These are phyloP conservation scores for Skeletonema grethae DNA, from an alignment of 108 stramenopile species.

Conservation along the genomic window DNA sequence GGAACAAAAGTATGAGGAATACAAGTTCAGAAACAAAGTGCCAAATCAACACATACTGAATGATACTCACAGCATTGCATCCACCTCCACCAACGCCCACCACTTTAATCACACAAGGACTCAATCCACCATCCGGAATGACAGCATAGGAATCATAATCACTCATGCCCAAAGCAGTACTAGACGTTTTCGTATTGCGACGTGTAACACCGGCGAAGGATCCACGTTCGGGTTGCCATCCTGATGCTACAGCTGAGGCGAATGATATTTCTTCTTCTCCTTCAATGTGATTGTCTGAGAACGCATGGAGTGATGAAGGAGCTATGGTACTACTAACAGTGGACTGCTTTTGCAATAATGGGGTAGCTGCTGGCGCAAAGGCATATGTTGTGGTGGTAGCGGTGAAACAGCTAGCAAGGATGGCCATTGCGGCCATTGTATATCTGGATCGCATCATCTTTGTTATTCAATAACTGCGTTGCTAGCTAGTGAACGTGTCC, in stretches of 20 bases:
- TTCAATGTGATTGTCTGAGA: background rate
- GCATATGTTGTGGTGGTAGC: background rate
- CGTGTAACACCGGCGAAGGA: constrained; percentile 23
- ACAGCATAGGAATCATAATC: constrained; percentile 27
- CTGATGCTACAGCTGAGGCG: constrained; percentile 21
- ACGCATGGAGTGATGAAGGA: background rate
- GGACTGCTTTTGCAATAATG: background rate
- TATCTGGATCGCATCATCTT: constrained; percentile 36
- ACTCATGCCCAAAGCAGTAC: background rate
- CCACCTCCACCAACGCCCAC: constrained; percentile 80
- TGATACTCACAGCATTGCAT: constrained; percentile 53
- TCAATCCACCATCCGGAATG: constrained; percentile 75
- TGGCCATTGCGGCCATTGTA: constrained; percentile 9
- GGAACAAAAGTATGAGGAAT: background rate
- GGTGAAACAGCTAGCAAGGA: constrained; percentile 8
- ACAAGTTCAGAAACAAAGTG: background rate
- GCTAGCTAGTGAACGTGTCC: too few species aligned
- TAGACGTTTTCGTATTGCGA: constrained; percentile 3
- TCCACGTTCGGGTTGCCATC: constrained; percentile 31
- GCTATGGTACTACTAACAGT: background rate
- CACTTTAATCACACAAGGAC: constrained; percentile 76
- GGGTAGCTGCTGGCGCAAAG: background rate
- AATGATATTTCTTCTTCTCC: constrained; percentile 12
- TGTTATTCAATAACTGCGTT: too few species aligned
- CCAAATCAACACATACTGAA: background rate